Conservation (phyloP, 331 rosid species). For the Erythrophleum ivorense region DNA sequence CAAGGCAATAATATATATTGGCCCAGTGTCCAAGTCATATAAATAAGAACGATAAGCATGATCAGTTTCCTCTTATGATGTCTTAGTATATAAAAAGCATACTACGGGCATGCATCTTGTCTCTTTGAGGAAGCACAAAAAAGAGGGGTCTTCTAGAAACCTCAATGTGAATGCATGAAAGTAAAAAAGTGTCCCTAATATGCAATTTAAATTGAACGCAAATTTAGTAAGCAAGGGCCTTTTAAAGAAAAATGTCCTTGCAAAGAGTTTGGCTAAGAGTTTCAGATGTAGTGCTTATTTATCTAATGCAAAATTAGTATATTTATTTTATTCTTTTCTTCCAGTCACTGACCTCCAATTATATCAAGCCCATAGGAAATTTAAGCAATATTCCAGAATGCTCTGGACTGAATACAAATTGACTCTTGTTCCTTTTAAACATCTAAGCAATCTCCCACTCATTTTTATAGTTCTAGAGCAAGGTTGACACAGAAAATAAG, state of each 20-base stretch:
- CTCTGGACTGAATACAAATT: not conserved
- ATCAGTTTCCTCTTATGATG: not conserved
- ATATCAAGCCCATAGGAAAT: conserved; percentile 5
- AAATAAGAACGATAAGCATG: not conserved
- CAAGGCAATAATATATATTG: not conserved
- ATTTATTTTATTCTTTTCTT: not conserved
- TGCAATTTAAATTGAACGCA: not conserved
- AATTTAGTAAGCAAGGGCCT: not conserved
- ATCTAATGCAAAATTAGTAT: conserved; percentile 1
- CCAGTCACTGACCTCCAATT: not conserved
- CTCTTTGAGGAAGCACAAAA: not conserved
- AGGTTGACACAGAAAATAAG: conserved; percentile 9
- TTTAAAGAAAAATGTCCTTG: not conserved
- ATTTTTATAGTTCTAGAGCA: conserved; percentile 7
- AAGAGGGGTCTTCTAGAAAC: not conserved
- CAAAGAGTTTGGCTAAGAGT: conserved; percentile 25
- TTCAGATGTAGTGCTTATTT: not conserved
- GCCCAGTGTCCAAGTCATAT: conserved; percentile 1
- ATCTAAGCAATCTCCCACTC: conserved; percentile 15
- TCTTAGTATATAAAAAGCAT: conserved; percentile 7
- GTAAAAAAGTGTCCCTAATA: not conserved
- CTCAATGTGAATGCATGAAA: conserved; percentile 6
- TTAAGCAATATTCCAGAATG: conserved; percentile 1
- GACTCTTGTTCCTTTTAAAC: conserved; percentile 9
- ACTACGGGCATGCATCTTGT: not conserved